These are phyloP conservation scores for Diaporthe nobilis DNA, from an alignment of 2,329 filamentous ascomycete genomes.

Conservation along the genomic window DNA sequence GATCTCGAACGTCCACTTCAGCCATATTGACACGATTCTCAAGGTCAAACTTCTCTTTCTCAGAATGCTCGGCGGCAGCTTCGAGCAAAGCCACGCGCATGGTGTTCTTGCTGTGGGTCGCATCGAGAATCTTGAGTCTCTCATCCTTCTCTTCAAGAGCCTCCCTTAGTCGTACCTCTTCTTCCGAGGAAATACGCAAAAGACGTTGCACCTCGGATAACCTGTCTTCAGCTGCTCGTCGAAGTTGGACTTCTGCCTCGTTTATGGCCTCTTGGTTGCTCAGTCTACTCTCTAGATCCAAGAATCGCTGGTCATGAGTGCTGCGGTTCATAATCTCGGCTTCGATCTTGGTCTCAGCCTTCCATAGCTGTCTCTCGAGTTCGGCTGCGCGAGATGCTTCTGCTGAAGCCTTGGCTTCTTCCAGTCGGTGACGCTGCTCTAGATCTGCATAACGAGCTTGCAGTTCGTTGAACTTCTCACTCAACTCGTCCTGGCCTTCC, in stretches of 20 bases:
- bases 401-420: slow-evolving; percentile 63
- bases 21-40: slow-evolving; percentile 67
- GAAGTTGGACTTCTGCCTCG: slow-evolving; percentile 74
- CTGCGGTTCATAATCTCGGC: slow-evolving; percentile 74
- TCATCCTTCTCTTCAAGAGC: slow-evolving; percentile 79
- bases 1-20: slow-evolving; percentile 69
- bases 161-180: slow-evolving; percentile 77
- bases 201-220: slow-evolving; percentile 80
- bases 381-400: slow-evolving; percentile 65
- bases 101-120: slow-evolving; percentile 65
- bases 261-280: slow-evolving; percentile 73
- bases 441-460: slow-evolving; percentile 72
- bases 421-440: slow-evolving; percentile 67
- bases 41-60: slow-evolving; percentile 68
- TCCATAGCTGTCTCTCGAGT: slow-evolving; percentile 67
- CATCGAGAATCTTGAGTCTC: slow-evolving; percentile 73
- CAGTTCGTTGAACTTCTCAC: slow-evolving; percentile 70
- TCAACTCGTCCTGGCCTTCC: slow-evolving; percentile 62
- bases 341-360: slow-evolving; percentile 71
- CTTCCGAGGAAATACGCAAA: slow-evolving; percentile 78
- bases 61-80: slow-evolving; percentile 72
- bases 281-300: slow-evolving; percentile 79
- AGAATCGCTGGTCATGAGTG: slow-evolving; percentile 71
- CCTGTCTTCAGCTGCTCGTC: slow-evolving; percentile 79
- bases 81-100: slow-evolving; percentile 78